phyloP scores from a whole-genome alignment of 768 basidiomycete species.

The Amanita jacksonii region DNA sequence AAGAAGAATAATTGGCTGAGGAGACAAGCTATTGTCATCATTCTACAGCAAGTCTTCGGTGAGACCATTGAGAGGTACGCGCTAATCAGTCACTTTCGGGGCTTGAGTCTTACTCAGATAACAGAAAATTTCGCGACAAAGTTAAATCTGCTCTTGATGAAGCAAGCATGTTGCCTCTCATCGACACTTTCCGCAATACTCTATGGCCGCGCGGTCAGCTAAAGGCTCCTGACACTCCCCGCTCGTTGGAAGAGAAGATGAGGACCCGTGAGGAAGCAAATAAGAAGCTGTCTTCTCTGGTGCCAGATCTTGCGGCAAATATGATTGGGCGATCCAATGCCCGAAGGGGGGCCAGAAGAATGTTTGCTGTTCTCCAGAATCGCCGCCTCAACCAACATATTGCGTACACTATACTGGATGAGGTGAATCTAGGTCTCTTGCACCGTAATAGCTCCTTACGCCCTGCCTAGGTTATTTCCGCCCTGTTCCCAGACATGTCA shows the following conservation, averaged over 20 bases:
- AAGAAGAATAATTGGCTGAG: conserved; percentile 96
- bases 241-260: conserved; percentile 73
- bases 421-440: conserved; percentile 37
- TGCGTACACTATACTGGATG: conserved; percentile 79
- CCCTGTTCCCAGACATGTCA: conserved; percentile 47
- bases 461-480: conserved; percentile 38
- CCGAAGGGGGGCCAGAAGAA: conserved; percentile 81
- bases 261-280: conserved; percentile 82
- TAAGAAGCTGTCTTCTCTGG: conserved; percentile 78
- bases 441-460: neutral
- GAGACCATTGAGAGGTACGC: conserved; percentile 97
- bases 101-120: no score
- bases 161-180: conserved; percentile 54
- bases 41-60: conserved; percentile 91
- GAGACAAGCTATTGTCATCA: conserved; percentile 91
- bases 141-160: conserved; percentile 58
- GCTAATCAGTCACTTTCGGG: no score
- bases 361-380: conserved; percentile 93
- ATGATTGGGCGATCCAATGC: conserved; percentile 98
- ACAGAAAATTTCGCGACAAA: conserved; percentile 87
- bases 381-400: conserved; percentile 92
- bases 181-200: conserved; percentile 59
- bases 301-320: conserved; percentile 93
- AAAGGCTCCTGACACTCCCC: conserved; percentile 47
- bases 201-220: conserved; percentile 85